phyloP scores from a whole-genome alignment of 192 early-diverging fungal species.

The Obelidium mucronatum region DNA sequence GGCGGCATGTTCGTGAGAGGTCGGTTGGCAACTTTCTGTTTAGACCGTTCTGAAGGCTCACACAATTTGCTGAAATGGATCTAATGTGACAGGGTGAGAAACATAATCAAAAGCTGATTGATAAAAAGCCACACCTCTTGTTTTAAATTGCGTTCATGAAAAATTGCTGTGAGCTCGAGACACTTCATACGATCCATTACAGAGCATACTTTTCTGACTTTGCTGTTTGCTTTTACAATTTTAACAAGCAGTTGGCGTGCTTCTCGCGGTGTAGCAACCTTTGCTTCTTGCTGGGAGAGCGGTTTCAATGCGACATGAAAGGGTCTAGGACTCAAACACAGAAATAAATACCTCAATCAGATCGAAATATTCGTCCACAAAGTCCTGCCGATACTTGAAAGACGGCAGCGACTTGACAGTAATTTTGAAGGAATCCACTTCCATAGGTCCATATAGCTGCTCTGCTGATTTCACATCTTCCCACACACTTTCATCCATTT shows the following conservation, averaged over 20 bases:
- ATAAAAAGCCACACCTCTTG: conserved; percentile 12
- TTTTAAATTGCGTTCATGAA: conserved; percentile 22
- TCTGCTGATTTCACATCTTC: background rate
- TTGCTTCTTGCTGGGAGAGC: background rate
- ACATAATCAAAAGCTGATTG: background rate
- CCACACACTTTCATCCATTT: background rate
- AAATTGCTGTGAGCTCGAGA: conserved; percentile 3
- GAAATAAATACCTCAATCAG: too few species aligned
- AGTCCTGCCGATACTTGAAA: background rate
- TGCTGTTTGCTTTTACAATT: background rate
- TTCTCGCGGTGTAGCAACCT: too few species aligned
- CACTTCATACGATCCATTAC: background rate
- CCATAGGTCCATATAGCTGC: conserved; percentile 20
- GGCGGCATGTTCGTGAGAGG: background rate
- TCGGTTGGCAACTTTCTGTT: background rate
- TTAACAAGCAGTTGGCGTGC: conserved; percentile 5
- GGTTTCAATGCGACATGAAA: background rate
- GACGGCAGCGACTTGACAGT: background rate
- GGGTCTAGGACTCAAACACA: too few species aligned
- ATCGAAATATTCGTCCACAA: conserved; percentile 9
- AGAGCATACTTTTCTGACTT: background rate
- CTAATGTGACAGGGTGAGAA: background rate
- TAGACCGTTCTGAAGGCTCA: background rate
- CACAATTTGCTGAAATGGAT: conserved; percentile 14
- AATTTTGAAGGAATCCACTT: conserved; percentile 21